Evolutionary conservation across 2,329 filamentous ascomycete species (phyloP).

Genomic region (Botrytis byssoidea): DNA sequence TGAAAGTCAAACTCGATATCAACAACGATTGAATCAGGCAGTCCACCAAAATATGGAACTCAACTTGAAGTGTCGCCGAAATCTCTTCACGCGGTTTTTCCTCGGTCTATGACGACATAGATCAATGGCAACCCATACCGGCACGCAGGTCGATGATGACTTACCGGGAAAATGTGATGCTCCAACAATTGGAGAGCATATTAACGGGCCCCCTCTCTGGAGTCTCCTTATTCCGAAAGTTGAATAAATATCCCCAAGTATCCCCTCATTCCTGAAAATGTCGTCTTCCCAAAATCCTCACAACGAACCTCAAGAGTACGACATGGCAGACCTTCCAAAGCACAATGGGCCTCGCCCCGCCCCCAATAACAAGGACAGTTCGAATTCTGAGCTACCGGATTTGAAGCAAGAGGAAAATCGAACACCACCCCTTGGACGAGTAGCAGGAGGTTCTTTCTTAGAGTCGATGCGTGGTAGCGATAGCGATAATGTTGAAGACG

Average conservation of each 20-base stretch:
- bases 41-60: slow-evolving; percentile 21
- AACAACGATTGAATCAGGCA: slow-evolving; percentile 9
- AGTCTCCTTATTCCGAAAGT: slow-evolving; percentile 18
- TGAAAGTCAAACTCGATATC: slow-evolving; percentile 12
- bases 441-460: slow-evolving; percentile 43
- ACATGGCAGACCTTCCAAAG: slow-evolving; percentile 10
- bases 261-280: not conserved
- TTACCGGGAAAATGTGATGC: slow-evolving; percentile 12
- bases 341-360: slow-evolving; percentile 7
- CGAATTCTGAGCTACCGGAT: slow-evolving; percentile 7
- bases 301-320: not conserved
- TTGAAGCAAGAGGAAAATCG: slow-evolving; percentile 28
- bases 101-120: slow-evolving; percentile 31
- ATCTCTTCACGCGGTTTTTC: slow-evolving; percentile 26
- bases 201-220: slow-evolving; percentile 3
- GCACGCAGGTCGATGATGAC: slow-evolving; percentile 12
- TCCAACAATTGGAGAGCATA: slow-evolving; percentile 7
- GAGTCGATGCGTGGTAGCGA: slow-evolving; percentile 40
- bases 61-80: slow-evolving; percentile 23
- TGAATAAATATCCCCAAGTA: slow-evolving; percentile 22
- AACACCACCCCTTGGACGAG: slow-evolving; percentile 36
- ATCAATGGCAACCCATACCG: slow-evolving; percentile 18
- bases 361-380: not conserved
- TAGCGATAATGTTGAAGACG: slow-evolving; percentile 33
- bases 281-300: not conserved